Evolutionary conservation across 108 stramenopile species (phyloP).

Genomic region (Hondaea fermentalgiana): DNA sequence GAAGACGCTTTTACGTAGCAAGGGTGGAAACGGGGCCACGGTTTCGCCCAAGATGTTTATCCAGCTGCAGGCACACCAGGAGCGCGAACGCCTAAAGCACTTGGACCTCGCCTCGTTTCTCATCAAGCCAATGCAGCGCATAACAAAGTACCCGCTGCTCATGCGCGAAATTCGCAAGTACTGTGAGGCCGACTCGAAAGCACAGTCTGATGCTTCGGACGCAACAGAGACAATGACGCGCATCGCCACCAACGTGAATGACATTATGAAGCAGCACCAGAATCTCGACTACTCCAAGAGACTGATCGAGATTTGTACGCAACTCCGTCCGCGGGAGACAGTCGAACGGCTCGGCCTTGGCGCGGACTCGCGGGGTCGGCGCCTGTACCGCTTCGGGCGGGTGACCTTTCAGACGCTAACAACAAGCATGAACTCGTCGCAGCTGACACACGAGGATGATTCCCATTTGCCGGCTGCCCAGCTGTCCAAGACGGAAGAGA

Average conservation of each 20-base stretch:
- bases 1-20: background rate
- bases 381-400: background rate
- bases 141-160: background rate
- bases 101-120: background rate
- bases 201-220: background rate
- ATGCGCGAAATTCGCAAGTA: conserved; percentile 9
- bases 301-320: background rate
- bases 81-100: background rate
- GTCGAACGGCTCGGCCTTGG: background rate
- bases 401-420: conserved; percentile 16
- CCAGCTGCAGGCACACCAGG: background rate
- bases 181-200: background rate
- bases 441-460: background rate
- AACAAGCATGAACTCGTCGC: background rate
- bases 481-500: background rate
- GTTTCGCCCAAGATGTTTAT: conserved; percentile 4
- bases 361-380: background rate
- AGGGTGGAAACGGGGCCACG: background rate
- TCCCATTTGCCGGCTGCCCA: background rate
- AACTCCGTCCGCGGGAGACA: background rate
- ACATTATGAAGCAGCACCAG: conserved; percentile 3
- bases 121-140: conserved; percentile 13
- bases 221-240: background rate
- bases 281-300: background rate
- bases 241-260: background rate